Evolutionary conservation across 129 eudicot genomes (phyloP).

Genomic region (Mikania micrantha): DNA sequence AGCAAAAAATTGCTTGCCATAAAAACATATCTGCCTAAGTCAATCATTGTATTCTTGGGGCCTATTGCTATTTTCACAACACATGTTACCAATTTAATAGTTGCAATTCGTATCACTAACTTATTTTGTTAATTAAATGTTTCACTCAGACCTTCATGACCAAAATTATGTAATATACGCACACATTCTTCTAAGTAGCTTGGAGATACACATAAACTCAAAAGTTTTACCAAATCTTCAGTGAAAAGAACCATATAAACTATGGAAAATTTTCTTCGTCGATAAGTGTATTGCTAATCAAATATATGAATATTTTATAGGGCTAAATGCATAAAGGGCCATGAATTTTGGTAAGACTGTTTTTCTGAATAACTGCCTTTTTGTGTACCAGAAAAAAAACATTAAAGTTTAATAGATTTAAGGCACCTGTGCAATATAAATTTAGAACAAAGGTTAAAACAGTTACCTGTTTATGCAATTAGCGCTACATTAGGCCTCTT

Average conservation of each 20-base stretch:
- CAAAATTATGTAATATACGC: background rate
- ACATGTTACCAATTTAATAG: slow-evolving; percentile 1
- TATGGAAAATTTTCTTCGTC: slow-evolving; percentile 3
- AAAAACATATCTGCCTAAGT: background rate
- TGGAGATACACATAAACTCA: background rate
- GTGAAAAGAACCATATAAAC: slow-evolving; percentile 2
- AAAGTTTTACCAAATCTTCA: background rate
- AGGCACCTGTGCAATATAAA: background rate
- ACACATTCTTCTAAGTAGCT: background rate
- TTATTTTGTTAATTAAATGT: background rate
- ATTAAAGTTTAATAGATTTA: background rate
- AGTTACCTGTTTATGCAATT: background rate
- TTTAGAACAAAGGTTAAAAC: too few species aligned
- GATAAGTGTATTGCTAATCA: background rate
- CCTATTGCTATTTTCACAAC: background rate
- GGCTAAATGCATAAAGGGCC: background rate
- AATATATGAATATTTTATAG: background rate
- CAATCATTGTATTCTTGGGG: background rate
- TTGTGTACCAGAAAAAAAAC: background rate
- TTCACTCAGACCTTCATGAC: background rate
- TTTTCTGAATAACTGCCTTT: background rate
- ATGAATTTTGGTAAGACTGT: background rate
- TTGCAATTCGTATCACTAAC: background rate
- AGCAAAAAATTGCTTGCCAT: background rate
- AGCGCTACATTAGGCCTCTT: background rate